Percentiles rank a stretch among this genome's conserved stretches.
Conservation (phyloP, 2,329 filamentous ascomycete genomes). For the Cladosporium colombiae region DNA sequence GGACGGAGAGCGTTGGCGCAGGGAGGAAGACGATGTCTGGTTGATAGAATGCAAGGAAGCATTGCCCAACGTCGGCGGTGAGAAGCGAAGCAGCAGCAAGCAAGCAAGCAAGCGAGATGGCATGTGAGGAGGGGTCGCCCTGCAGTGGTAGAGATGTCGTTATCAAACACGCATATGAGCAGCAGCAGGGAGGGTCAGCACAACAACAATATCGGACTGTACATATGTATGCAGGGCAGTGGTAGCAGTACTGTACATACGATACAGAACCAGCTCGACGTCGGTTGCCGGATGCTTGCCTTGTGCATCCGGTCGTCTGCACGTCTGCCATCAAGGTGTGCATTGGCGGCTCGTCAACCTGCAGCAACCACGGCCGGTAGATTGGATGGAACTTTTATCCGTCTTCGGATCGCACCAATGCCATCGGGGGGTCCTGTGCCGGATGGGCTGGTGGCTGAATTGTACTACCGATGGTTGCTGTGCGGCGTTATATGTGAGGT, state of each 20-base stretch:
- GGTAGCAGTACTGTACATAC: neutral
- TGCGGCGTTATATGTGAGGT: neutral
- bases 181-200: neutral
- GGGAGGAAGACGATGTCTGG: neutral
- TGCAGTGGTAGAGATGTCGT: slow-evolving; percentile 6
- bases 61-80: neutral
- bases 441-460: neutral
- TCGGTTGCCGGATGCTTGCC: neutral
- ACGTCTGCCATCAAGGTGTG: slow-evolving; percentile 10
- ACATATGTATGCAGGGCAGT: neutral
- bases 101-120: neutral
- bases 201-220: neutral
- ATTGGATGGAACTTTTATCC: neutral
- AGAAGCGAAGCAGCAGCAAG: neutral
- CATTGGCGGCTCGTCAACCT: slow-evolving; percentile 7
- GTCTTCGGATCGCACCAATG: neutral
- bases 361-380: neutral
- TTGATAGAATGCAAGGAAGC: neutral
- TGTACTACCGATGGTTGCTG: neutral
- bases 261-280: neutral
- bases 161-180: slow-evolving; percentile 4
- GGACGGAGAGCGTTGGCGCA: neutral
- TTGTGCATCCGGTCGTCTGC: slow-evolving; percentile 5
- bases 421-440: neutral
- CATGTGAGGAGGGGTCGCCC: slow-evolving; percentile 7